A percentile compares a stretch with the other conserved stretches of the same genome.
These are phyloP conservation scores for Coleophoma crateriformis DNA, from an alignment of 2,329 filamentous ascomycete genomes.

Conservation along the genomic window DNA sequence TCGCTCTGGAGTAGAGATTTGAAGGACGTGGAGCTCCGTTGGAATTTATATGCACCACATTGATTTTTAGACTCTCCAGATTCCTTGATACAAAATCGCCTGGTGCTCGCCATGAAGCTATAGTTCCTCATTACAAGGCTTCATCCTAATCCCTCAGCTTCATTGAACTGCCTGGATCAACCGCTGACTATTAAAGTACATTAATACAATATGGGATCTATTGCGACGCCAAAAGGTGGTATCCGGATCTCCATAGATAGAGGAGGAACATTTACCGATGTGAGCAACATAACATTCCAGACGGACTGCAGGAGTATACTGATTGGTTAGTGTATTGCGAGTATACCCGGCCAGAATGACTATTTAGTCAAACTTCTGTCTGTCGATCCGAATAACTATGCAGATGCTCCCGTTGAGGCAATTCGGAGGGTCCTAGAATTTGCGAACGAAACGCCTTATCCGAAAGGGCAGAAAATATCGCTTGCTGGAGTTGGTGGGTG, in stretches of 20 bases:
- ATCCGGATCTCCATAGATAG: conserved; percentile 24
- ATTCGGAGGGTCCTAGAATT: conserved; percentile 56
- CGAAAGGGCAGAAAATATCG: conserved; percentile 55
- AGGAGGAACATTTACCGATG: conserved; percentile 67
- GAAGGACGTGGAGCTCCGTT: too few species aligned
- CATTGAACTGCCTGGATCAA: neutral
- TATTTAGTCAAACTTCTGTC: conserved; percentile 73
- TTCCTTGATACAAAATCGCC: too few species aligned
- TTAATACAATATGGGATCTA: neutral
- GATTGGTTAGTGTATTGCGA: conserved; percentile 47
- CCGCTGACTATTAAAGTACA: neutral
- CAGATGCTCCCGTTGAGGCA: conserved; percentile 61
- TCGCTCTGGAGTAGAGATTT: too few species aligned
- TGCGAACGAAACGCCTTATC: conserved; percentile 53
- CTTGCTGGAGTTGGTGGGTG: conserved; percentile 21
- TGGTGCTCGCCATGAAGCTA: too few species aligned
- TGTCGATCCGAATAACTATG: conserved; percentile 62
- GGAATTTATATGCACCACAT: too few species aligned
- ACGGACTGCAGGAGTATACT: neutral
- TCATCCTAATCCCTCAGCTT: neutral
- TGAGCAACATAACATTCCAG: neutral
- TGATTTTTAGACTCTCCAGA: too few species aligned
- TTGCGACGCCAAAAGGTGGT: neutral
- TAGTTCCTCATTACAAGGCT: too few species aligned
- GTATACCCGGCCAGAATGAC: conserved; percentile 33